Evolutionary conservation across 257 asterid genomes (phyloP).

Genomic region (Eucommia ulmoides): DNA sequence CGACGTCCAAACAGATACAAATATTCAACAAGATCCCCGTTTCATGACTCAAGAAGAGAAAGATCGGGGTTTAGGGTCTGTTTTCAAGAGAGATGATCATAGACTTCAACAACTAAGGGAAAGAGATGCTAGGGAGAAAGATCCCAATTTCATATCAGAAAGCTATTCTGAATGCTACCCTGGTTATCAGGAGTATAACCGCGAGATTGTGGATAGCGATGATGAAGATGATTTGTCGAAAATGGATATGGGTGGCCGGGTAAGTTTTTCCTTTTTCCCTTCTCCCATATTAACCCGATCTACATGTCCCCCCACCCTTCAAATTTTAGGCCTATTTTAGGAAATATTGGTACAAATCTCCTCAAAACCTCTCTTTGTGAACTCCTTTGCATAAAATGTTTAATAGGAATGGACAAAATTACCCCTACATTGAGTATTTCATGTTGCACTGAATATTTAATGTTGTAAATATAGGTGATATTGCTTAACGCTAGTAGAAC

Average conservation of each 20-base stretch:
- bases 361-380: too few species aligned
- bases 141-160: constrained; percentile 94
- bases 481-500: too few species aligned
- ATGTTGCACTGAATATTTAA: too few species aligned
- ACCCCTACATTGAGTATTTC: too few species aligned
- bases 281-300: too few species aligned
- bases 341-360: too few species aligned
- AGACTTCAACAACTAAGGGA: constrained; percentile 92
- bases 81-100: constrained; percentile 92
- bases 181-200: constrained; percentile 93
- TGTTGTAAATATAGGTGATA: too few species aligned
- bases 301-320: too few species aligned
- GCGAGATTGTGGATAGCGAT: constrained; percentile 90
- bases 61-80: constrained; percentile 97
- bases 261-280: constrained; percentile 23
- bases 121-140: constrained; percentile 93
- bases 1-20: constrained; percentile 52
- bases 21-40: constrained; percentile 53
- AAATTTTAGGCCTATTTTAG: too few species aligned
- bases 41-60: constrained; percentile 97
- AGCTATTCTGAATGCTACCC: constrained; percentile 99
- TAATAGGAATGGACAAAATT: too few species aligned
- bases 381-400: too few species aligned
- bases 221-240: constrained; percentile 92
- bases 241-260: constrained; percentile 99